A percentile compares a stretch with the other conserved stretches of the same genome.
These are phyloP conservation scores for Alternaria panax DNA, from an alignment of 2,329 filamentous ascomycete genomes.

Conservation along the genomic window DNA sequence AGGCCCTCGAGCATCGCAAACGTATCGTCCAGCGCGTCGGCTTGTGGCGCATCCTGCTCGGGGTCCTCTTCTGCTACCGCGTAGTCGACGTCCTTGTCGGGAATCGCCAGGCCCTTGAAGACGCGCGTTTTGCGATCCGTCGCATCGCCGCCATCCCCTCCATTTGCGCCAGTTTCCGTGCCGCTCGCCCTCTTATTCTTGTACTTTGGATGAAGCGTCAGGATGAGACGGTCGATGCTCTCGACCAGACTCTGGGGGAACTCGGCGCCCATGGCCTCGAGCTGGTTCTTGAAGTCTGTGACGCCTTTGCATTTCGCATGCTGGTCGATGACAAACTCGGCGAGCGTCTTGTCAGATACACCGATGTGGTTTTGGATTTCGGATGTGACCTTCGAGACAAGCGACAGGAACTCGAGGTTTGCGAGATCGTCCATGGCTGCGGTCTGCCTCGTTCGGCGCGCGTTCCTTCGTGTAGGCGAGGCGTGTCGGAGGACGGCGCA, in stretches of 20 bases:
- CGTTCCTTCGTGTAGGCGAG: constrained; percentile 6
- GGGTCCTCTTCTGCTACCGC: constrained; percentile 58
- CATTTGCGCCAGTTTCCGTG: constrained; percentile 48
- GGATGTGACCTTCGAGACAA: constrained; percentile 92
- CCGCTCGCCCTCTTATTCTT: constrained; percentile 62
- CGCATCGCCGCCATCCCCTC: constrained; percentile 60
- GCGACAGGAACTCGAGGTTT: constrained; percentile 88
- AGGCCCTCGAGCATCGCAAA: constrained; percentile 89
- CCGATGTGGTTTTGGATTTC: constrained; percentile 95
- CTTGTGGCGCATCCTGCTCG: constrained; percentile 51
- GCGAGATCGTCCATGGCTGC: constrained; percentile 83
- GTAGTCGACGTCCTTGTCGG: constrained; percentile 71
- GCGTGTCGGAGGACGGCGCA: neutral
- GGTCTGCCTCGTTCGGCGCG: constrained; percentile 6
- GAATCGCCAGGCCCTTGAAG: constrained; percentile 89
- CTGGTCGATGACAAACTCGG: constrained; percentile 94
- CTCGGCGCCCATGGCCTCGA: constrained; percentile 79
- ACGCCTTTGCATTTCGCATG: constrained; percentile 76
- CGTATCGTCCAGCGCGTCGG: constrained; percentile 86
- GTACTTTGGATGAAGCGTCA: constrained; percentile 90
- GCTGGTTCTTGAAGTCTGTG: constrained; percentile 75
- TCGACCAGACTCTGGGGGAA: constrained; percentile 88
- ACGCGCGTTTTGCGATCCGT: constrained; percentile 79
- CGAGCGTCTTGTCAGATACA: constrained; percentile 90
- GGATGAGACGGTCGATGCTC: constrained; percentile 86